These are phyloP conservation scores for Verticillium longisporum DNA, from an alignment of 2,329 filamentous ascomycete genomes.

Conservation along the genomic window DNA sequence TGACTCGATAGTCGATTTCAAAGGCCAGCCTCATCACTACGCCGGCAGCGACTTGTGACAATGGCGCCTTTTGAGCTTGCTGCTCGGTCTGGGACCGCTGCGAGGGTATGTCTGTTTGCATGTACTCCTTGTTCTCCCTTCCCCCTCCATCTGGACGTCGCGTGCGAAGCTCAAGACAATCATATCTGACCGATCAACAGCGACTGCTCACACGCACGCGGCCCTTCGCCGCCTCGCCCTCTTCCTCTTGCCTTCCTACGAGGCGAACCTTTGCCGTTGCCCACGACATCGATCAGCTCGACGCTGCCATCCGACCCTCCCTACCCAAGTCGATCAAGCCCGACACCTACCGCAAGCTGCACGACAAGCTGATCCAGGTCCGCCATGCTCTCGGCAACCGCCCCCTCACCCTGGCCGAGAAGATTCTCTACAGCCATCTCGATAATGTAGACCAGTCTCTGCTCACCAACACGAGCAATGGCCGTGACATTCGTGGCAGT, in stretches of 20 bases:
- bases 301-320: constrained; percentile 20
- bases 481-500: constrained; percentile 73
- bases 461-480: constrained; percentile 75
- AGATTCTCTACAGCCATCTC: constrained; percentile 95
- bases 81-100: constrained; percentile 39
- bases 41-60: constrained; percentile 9
- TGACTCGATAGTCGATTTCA: not conserved
- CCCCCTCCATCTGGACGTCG: not conserved
- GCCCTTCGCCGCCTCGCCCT: constrained; percentile 6
- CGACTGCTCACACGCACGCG: constrained; percentile 21
- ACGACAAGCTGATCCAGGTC: constrained; percentile 70
- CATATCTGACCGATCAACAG: constrained; percentile 17
- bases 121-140: constrained; percentile 2
- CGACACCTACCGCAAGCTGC: constrained; percentile 77
- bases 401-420: constrained; percentile 84
- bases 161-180: constrained; percentile 1
- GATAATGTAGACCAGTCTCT: constrained; percentile 85
- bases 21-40: not conserved
- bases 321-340: constrained; percentile 32
- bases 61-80: constrained; percentile 47
- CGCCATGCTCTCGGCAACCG: constrained; percentile 60
- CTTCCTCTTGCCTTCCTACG: constrained; percentile 9
- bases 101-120: constrained; percentile 35
- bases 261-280: constrained; percentile 12
- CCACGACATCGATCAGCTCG: constrained; percentile 15